Evolutionary conservation across 2,329 filamentous ascomycete species (phyloP), one percentile per base, ranked within the genome.

Genomic region (Fusarium pseudograminearum): DNA sequence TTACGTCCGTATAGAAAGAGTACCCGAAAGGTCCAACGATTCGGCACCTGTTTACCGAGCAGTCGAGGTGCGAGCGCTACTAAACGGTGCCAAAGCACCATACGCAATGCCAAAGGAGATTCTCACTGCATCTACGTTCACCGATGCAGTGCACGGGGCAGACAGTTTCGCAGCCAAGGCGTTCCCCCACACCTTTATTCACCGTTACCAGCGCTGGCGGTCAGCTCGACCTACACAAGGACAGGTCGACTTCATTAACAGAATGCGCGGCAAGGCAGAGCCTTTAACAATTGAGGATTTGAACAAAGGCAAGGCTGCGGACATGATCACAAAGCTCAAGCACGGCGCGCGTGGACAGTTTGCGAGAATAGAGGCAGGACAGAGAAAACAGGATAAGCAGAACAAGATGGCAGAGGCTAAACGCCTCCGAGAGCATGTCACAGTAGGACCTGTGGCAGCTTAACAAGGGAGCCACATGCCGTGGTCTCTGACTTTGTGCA

Each of bases 321-420:
- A 98, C 77, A 94, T 97, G 91, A 97, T 98, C 69, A 97, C 93
- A 10, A 97, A 97, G 79, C 77, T 97, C 65, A 95, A 91, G 78
- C 92, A 96, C 76, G 95, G 95, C 1, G 93, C 92, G 2, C 87
- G 83, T 78, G 92, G 80, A 67, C 88, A 81, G 81, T 93, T 86
- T 76, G 82, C 83, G 28, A 83, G 75, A 34, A 79, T 87, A 60
- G 83, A 86, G 74, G 82, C 80, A 0, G 81, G 84, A 56, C 89
- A 85, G 76, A 86, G 83, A 44, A 85, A 84, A 53, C 80, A 77
- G 36, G 79, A 82, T 51, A 83, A 74, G 64, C 76, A 81, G 38
- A 73, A 61, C 26, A 71, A 78, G 5, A 76, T 78, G 26, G 61
- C 75, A 14, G 81, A 85, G 57, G 80, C 78, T 10, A 80, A 82